Conservation (phyloP, 495 filamentous ascomycete genomes). For the Neurospora africana region DNA sequence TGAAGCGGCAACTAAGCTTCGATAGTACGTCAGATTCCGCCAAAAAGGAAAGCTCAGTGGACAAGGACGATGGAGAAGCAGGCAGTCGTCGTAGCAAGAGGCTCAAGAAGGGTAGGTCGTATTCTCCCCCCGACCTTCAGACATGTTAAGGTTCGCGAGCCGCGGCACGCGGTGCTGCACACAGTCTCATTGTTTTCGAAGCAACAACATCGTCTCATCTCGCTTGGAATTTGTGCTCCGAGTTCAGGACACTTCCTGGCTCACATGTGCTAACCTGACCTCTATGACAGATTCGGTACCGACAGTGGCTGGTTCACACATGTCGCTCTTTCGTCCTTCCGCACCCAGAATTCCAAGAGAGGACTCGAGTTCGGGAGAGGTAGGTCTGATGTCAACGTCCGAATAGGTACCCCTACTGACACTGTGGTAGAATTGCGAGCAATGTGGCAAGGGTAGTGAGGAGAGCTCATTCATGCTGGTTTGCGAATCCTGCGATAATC, state of each 20-base stretch:
- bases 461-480: slow-evolving; percentile 51
- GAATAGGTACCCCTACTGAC: slow-evolving; percentile 14
- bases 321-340: slow-evolving; percentile 82
- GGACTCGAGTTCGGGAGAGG: slow-evolving; percentile 64
- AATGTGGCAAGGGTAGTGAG: slow-evolving; percentile 70
- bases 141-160: background rate
- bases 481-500: slow-evolving; percentile 90
- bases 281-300: slow-evolving; percentile 60
- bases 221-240: background rate
- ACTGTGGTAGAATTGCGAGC: slow-evolving; percentile 62
- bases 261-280: background rate
- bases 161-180: background rate
- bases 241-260: background rate
- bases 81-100: slow-evolving; percentile 84
- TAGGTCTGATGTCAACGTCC: slow-evolving; percentile 25
- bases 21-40: slow-evolving; percentile 50
- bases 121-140: background rate
- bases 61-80: slow-evolving; percentile 56
- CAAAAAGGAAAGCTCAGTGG: slow-evolving; percentile 46
- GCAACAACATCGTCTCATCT: background rate
- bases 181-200: background rate
- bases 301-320: slow-evolving; percentile 90
- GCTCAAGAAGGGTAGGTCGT: slow-evolving; percentile 71
- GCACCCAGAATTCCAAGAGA: slow-evolving; percentile 61
- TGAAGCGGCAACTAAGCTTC: slow-evolving; percentile 78